A percentile compares a stretch with the other conserved stretches of the same genome.
phyloP scores from a whole-genome alignment of 805 yeast species.

The Cyberlindnera maritima region DNA sequence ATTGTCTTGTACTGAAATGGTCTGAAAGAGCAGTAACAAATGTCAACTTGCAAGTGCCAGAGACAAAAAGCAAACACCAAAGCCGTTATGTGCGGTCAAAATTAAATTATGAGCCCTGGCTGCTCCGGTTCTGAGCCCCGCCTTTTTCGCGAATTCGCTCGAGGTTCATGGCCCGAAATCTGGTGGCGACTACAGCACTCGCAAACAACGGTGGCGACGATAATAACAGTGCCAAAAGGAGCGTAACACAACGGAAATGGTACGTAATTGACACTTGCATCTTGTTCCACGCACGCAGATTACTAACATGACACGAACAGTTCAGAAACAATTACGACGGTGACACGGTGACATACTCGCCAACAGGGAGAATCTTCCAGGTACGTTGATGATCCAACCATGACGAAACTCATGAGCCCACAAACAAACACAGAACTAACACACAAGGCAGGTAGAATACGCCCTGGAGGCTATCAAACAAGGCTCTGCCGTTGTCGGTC shows the following conservation, averaged over 20 bases:
- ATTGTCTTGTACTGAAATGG: background rate
- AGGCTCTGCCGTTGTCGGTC: conserved; percentile 96
- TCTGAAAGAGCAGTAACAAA: background rate
- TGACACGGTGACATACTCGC: conserved; percentile 96
- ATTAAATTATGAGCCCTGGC: background rate
- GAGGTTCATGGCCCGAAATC: background rate
- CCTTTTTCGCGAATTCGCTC: background rate
- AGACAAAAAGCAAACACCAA: background rate
- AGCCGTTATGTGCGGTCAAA: conserved; percentile 7
- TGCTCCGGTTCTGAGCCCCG: conserved; percentile 2
- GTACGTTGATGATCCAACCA: conserved; percentile 31
- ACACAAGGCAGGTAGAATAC: conserved; percentile 53
- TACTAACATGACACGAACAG: conserved; percentile 32
- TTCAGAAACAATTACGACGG: conserved; percentile 98
- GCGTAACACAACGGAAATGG: conserved; percentile 3
- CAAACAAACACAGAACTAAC: no score
- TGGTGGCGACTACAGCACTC: conserved; percentile 6
- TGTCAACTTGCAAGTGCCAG: background rate
- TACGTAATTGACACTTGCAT: background rate
- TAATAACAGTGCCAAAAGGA: background rate
- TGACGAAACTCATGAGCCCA: no score
- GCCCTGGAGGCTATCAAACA: conserved; percentile 96
- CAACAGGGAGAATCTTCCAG: conserved; percentile 89
- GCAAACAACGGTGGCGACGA: background rate
- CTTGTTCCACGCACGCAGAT: no score